Conservation (phyloP, 2,329 filamentous ascomycete species). For the Phaeosphaeria sp. region DNA sequence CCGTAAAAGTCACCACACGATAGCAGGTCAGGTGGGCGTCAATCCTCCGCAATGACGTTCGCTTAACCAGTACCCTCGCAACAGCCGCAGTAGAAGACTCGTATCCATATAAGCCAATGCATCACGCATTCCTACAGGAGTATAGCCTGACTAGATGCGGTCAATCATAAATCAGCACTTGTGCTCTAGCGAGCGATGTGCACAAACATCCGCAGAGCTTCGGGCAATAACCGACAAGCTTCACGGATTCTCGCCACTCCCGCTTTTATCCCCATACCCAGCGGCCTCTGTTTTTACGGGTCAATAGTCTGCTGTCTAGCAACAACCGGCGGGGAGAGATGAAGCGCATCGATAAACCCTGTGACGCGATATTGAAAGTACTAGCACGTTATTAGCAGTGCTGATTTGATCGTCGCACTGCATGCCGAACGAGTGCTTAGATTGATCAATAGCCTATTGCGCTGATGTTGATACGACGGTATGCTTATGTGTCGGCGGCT, state of each 20-base stretch:
- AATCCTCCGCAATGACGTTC: slow-evolving; percentile 13
- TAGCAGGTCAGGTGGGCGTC: slow-evolving; percentile 15
- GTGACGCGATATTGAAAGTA: slow-evolving; percentile 22
- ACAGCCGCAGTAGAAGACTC: slow-evolving; percentile 11
- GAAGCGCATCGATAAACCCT: background rate
- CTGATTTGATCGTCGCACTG: slow-evolving; percentile 14
- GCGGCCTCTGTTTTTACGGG: slow-evolving; percentile 12
- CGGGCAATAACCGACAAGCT: slow-evolving; percentile 14
- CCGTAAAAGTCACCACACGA: slow-evolving; percentile 10
- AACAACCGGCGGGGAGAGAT: background rate
- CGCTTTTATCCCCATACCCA: slow-evolving; percentile 8
- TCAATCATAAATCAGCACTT: slow-evolving; percentile 20
- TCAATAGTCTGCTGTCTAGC: slow-evolving; percentile 13
- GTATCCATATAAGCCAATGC: slow-evolving; percentile 7
- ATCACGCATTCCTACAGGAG: slow-evolving; percentile 11
- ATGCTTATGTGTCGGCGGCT: background rate
- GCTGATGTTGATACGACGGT: background rate
- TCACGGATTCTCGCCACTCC: slow-evolving; percentile 14
- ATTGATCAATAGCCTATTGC: slow-evolving; percentile 1
- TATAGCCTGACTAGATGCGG: slow-evolving; percentile 11
- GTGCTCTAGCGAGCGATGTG: slow-evolving; percentile 19
- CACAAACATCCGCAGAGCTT: slow-evolving; percentile 5
- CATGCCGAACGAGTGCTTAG: slow-evolving; percentile 8
- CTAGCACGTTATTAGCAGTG: slow-evolving; percentile 6
- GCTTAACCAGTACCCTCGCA: slow-evolving; percentile 14